Conservation (phyloP, 106 monocot species). For the Xerophyta viscosa region DNA sequence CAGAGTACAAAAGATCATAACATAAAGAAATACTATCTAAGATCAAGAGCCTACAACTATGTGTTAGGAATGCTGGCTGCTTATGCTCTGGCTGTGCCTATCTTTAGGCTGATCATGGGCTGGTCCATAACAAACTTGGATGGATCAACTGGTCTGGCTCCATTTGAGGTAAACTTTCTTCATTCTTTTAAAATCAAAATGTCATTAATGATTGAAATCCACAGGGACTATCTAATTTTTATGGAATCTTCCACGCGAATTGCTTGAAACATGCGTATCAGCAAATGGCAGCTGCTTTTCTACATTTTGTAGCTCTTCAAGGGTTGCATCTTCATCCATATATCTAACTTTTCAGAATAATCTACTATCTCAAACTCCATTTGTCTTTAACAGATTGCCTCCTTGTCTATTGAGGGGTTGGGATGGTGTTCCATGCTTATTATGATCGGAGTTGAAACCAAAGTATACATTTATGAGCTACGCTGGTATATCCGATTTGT, state of each 20-base stretch:
- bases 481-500: constrained; percentile 91
- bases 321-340: too few species aligned
- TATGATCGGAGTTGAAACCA: constrained; percentile 70
- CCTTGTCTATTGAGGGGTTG: constrained; percentile 35
- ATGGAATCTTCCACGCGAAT: too few species aligned
- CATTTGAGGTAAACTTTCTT: constrained; percentile 67
- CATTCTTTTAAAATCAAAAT: neutral
- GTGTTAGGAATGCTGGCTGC: constrained; percentile 45
- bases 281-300: too few species aligned
- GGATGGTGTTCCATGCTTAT: constrained; percentile 62
- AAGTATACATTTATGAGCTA: constrained; percentile 71
- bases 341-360: too few species aligned
- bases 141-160: constrained; percentile 54
- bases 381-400: constrained; percentile 42
- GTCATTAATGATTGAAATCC: too few species aligned
- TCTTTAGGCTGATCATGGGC: constrained; percentile 51
- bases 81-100: constrained; percentile 40
- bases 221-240: too few species aligned
- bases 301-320: too few species aligned
- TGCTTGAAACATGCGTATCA: too few species aligned
- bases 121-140: constrained; percentile 57
- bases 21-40: constrained; percentile 40
- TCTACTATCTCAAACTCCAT: too few species aligned
- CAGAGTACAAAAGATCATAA: constrained; percentile 32
- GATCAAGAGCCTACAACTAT: constrained; percentile 51